These are phyloP conservation scores for Pterocarpus macrocarpus DNA, from an alignment of 306 rosid species.

Conservation along the genomic window DNA sequence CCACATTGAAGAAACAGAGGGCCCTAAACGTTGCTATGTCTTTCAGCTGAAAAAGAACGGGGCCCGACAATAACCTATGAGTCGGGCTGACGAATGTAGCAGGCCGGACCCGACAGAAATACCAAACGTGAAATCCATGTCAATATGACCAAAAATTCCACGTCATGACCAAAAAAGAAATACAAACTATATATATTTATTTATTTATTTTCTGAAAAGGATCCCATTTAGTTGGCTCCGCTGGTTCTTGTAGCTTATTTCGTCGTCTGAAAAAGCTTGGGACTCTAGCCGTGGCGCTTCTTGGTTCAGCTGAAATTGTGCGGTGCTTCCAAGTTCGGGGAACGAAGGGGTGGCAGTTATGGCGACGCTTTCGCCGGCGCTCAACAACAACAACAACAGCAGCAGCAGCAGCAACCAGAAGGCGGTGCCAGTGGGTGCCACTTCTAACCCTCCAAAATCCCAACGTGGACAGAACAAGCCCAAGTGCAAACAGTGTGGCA, in stretches of 20 bases:
- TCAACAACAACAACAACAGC: background rate
- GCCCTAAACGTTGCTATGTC: too few relatives aligned
- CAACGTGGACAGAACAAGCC: constrained; percentile 50
- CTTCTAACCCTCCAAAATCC: constrained; percentile 39
- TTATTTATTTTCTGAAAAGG: too few relatives aligned
- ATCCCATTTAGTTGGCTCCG: background rate
- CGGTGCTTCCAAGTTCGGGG: background rate
- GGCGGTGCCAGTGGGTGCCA: background rate
- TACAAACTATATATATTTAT: too few relatives aligned
- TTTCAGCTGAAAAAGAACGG: too few relatives aligned
- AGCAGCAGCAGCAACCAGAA: constrained; percentile 32
- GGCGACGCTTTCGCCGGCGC: constrained; percentile 39
- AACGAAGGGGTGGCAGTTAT: constrained; percentile 3
- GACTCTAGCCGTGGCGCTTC: background rate
- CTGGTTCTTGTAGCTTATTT: background rate
- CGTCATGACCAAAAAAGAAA: too few relatives aligned
- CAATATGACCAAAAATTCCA: too few relatives aligned
- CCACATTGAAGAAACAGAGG: too few relatives aligned
- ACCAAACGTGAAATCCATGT: too few relatives aligned
- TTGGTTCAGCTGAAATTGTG: background rate
- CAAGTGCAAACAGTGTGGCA: constrained; percentile 70
- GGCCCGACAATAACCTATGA: too few relatives aligned
- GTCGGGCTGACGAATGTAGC: too few relatives aligned
- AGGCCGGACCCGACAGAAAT: background rate
- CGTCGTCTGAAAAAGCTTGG: background rate